Evolutionary conservation across 768 basidiomycete genomes (phyloP).

Genomic region (Dioszegia hungarica): DNA sequence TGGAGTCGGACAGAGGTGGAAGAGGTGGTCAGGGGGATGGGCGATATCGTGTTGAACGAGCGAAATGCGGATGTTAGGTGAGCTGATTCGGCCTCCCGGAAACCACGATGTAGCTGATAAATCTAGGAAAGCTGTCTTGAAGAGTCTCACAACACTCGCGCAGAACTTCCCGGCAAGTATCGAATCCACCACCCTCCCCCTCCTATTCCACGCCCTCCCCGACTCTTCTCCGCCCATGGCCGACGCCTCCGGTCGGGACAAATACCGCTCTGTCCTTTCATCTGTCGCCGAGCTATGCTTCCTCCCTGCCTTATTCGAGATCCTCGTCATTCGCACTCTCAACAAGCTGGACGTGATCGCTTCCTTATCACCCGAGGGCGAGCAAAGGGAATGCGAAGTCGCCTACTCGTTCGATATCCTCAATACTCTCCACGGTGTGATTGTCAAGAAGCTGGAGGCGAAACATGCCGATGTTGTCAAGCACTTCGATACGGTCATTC

Average conservation of each 20-base stretch:
- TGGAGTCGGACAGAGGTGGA: conserved; percentile 69
- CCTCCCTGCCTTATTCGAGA: conserved; percentile 74
- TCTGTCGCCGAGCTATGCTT: conserved; percentile 69
- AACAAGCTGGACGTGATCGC: conserved; percentile 63
- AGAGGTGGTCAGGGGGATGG: conserved; percentile 70
- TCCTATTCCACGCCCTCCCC: conserved; percentile 71
- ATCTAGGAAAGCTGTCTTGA: conserved; percentile 37
- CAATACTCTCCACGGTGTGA: conserved; percentile 60
- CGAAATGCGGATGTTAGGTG: conserved; percentile 55
- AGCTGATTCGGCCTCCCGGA: neutral
- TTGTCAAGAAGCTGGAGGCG: conserved; percentile 55
- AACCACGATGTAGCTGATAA: neutral
- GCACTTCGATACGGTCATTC: conserved; percentile 71
- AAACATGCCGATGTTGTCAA: conserved; percentile 70
- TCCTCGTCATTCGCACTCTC: conserved; percentile 67
- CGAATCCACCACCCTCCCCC: conserved; percentile 69
- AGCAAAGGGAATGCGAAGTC: conserved; percentile 55
- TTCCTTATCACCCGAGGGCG: conserved; percentile 17
- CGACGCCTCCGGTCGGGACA: conserved; percentile 57
- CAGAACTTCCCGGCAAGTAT: conserved; percentile 61
- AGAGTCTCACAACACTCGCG: conserved; percentile 49
- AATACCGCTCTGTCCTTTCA: conserved; percentile 64
- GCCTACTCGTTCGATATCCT: conserved; percentile 84
- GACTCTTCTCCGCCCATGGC: conserved; percentile 59
- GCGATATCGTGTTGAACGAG: conserved; percentile 61